A percentile compares a stretch with the other conserved stretches of the same genome.
Conservation (phyloP, 2,329 filamentous ascomycete species). For the Phialophora verrucosa region DNA sequence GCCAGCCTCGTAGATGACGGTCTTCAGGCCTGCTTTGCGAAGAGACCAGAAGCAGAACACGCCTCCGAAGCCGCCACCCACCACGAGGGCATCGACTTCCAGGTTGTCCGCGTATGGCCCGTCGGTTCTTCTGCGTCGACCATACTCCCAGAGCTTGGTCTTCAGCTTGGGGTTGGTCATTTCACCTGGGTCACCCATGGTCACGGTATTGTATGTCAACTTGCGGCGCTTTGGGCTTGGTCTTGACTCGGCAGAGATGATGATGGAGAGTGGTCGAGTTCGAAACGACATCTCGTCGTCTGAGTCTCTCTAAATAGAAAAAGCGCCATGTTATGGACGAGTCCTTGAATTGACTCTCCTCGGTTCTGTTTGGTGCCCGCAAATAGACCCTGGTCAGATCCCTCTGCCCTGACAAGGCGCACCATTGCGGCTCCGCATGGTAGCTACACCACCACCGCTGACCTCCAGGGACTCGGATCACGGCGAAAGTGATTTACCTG, state of each 20-base stretch:
- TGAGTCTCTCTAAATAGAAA: conserved; percentile 9
- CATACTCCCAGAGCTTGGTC: conserved; percentile 40
- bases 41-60: conserved; percentile 60
- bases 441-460: background rate
- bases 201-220: conserved; percentile 13
- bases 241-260: conserved; percentile 12
- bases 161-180: conserved; percentile 31
- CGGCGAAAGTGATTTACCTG: background rate
- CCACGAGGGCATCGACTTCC: conserved; percentile 41
- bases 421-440: conserved; percentile 21
- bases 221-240: background rate
- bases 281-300: conserved; percentile 9
- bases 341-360: conserved; percentile 7
- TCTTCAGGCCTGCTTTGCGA: conserved; percentile 56
- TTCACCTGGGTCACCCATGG: conserved; percentile 28
- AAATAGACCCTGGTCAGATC: conserved; percentile 14
- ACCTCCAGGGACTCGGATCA: background rate
- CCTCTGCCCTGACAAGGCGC: background rate
- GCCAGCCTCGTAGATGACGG: conserved; percentile 60
- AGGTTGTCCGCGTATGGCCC: conserved; percentile 42
- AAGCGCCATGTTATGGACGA: background rate
- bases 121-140: conserved; percentile 34
- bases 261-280: conserved; percentile 6
- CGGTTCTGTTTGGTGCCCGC: conserved; percentile 24
- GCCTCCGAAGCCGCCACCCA: conserved; percentile 48